These are phyloP conservation scores for Thalassiosira oceanica DNA, from an alignment of 352 stramenopile genomes.

Conservation along the genomic window DNA sequence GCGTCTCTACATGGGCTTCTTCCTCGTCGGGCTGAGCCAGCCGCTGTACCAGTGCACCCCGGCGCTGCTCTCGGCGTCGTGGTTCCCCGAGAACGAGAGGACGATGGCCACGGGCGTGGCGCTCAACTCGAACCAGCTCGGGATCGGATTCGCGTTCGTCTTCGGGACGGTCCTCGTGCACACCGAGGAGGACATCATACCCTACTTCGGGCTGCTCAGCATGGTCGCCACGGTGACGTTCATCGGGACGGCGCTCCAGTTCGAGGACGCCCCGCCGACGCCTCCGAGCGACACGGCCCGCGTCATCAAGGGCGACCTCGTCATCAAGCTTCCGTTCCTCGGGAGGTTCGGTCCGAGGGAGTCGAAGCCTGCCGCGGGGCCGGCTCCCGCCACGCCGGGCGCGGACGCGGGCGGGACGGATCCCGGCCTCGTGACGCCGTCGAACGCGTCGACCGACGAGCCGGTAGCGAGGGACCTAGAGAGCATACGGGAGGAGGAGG, in stretches of 20 bases:
- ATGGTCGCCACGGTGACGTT: constrained; percentile 47
- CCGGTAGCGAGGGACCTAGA: too few relatives aligned
- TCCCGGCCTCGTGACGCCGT: too few relatives aligned
- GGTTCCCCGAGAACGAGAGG: constrained; percentile 54
- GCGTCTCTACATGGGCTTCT: constrained; percentile 27
- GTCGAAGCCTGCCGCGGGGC: not conserved
- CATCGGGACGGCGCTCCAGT: constrained; percentile 69
- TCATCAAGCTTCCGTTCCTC: constrained; percentile 77
- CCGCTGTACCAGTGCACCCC: constrained; percentile 44
- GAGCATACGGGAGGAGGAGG: too few relatives aligned
- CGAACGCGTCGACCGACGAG: too few relatives aligned
- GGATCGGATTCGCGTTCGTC: constrained; percentile 54
- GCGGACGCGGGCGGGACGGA: not conserved
- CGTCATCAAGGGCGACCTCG: constrained; percentile 60
- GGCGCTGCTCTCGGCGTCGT: constrained; percentile 43
- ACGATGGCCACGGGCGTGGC: constrained; percentile 46
- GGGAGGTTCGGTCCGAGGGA: constrained; percentile 45
- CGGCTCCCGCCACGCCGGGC: constrained; percentile 5
- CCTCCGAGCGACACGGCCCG: constrained; percentile 69
- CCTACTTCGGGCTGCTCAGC: constrained; percentile 76
- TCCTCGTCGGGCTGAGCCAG: constrained; percentile 25
- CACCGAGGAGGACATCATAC: constrained; percentile 32
- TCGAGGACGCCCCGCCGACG: constrained; percentile 62
- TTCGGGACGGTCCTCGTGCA: constrained; percentile 41
- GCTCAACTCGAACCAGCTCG: constrained; percentile 65